Evolutionary conservation across 2,329 filamentous ascomycete genomes (phyloP), one percentile per base, ranked within the genome.

Genomic region (Cyphellophora europaea): DNA sequence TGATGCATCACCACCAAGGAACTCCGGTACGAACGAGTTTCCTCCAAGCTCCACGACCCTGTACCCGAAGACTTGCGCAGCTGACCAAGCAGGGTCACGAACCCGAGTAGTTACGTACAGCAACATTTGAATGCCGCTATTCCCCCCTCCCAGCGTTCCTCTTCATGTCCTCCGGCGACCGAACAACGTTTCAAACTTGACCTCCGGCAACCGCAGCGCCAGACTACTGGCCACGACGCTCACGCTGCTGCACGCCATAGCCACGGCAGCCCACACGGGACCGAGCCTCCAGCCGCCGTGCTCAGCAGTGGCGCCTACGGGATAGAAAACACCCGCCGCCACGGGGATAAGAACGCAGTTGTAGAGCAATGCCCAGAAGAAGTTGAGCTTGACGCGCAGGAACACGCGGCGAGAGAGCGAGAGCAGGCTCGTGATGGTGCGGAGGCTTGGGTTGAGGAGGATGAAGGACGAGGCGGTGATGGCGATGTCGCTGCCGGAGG

Each of bases 241-340:
- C 47, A 95, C 79, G 57, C 82, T 89, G 58, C 87, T 94, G 56
- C 88, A 59, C 16, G 89, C 89, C 89, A 95, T 96, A 1, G 88
- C 88, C 54, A 94, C 60, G 46, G 79, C 81, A 4, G 88, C 89
- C 88, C 88, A 95, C 5, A 68, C 66, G 1, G 67, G 67, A 43
- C 62, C 63, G 6, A 70, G 40, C 19, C 64, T 53, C 61, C 63
- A 68, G 33, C 54, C 38, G 40, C 49, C 28, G 50, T 49, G 15
- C 50, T 55, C 44, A 57, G 53, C 44, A 53, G 49, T 47, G 49
- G 53, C 19, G 49, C 37, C 35, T 44, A 77, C 63, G 0, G 77
- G 72, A 56, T 83, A 93, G 39, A 93, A 63, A 23, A 79, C 81
- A 2, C 86, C 86, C 0, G 86, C 86, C 0, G 86, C 85, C 37